Percentiles rank a stretch among this genome's conserved stretches.
Evolutionary conservation across 2,329 filamentous ascomycete species (phyloP).

Genomic region (Fonsecaea pedrosoi): DNA sequence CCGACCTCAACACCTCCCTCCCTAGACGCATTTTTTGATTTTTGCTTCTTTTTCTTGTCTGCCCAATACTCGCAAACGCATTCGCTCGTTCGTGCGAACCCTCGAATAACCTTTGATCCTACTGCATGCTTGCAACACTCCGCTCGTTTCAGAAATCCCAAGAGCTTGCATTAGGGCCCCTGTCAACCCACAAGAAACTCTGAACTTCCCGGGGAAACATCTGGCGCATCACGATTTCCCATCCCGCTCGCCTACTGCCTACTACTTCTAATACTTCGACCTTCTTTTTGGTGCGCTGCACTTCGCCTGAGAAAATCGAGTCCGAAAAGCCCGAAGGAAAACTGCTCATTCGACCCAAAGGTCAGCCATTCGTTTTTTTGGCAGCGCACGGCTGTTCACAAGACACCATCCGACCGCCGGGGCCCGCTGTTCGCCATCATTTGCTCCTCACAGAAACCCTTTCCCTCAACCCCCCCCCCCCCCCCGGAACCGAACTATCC

Average conservation of each 20-base stretch:
- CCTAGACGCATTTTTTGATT: not conserved
- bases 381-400: not conserved
- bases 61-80: no score
- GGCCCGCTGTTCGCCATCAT: not conserved
- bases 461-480: not conserved
- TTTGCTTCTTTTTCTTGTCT: not conserved
- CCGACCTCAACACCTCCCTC: not conserved
- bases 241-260: not conserved
- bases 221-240: not conserved
- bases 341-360: constrained; percentile 12
- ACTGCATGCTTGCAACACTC: constrained; percentile 13
- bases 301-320: not conserved
- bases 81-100: not conserved
- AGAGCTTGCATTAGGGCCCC: constrained; percentile 22
- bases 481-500: constrained; percentile 16
- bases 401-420: not conserved
- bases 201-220: constrained; percentile 10
- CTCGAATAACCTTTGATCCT: constrained; percentile 5
- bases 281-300: no score
- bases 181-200: not conserved
- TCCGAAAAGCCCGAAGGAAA: not conserved
- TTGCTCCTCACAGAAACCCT: constrained; percentile 4
- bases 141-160: constrained; percentile 19
- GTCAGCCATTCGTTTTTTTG: not conserved
- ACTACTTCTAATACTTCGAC: no score